Evolutionary conservation across 768 basidiomycete genomes (phyloP).

Genomic region (Coprinellus aureogranulatus): DNA sequence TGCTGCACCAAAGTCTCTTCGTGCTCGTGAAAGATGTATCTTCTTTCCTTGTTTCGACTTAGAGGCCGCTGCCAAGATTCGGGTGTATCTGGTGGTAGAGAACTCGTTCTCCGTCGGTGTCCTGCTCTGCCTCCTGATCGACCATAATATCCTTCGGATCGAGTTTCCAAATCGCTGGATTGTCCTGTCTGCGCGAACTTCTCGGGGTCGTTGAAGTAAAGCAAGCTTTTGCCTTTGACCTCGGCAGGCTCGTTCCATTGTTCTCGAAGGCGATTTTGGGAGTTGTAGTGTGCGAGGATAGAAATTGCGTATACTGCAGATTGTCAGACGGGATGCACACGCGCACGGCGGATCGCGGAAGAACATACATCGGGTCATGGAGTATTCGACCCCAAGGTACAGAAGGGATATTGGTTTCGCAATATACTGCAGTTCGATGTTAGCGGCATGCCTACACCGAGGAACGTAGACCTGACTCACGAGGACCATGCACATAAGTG

Average conservation of each 20-base stretch:
- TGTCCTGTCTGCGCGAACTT: not conserved
- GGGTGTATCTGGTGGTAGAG: not conserved
- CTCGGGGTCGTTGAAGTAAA: conserved; percentile 7
- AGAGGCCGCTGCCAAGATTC: not conserved
- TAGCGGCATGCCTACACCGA: no score
- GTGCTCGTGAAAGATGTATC: not conserved
- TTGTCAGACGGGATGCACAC: not conserved
- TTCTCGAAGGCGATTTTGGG: conserved; percentile 8
- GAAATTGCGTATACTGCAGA: conserved; percentile 20
- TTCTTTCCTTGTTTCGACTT: not conserved
- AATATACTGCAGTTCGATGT: conserved; percentile 22
- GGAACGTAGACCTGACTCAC: conserved; percentile 16
- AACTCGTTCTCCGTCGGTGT: not conserved
- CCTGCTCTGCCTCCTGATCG: not conserved
- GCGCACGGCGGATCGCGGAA: not conserved
- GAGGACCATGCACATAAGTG: conserved; percentile 27
- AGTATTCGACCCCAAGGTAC: conserved; percentile 30
- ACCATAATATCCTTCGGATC: not conserved
- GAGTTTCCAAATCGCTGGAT: not conserved
- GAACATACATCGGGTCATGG: conserved; percentile 28
- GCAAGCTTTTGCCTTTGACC: conserved; percentile 2
- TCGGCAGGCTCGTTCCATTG: conserved; percentile 3
- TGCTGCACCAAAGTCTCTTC: conserved; percentile 8
- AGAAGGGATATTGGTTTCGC: conserved; percentile 26
- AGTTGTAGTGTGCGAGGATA: conserved; percentile 18